phyloP scores from a whole-genome alignment of 495 filamentous ascomycete species.

The Talaromyces trachyspermus region DNA sequence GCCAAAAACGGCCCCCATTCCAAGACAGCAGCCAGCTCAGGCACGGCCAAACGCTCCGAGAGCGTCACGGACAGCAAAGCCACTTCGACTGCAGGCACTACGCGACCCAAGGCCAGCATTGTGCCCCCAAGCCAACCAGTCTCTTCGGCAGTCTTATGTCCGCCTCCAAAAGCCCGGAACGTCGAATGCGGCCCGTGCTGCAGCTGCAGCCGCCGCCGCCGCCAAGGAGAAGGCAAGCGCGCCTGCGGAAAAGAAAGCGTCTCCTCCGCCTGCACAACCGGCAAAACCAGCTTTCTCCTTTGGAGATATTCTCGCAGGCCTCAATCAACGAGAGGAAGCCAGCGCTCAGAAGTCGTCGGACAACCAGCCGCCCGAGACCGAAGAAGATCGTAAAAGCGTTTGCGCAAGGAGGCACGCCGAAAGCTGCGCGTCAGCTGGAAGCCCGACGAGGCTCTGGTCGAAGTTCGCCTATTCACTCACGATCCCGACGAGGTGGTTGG shows the following conservation, averaged over 20 bases:
- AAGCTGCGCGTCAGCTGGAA: constrained; percentile 66
- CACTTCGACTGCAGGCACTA: constrained; percentile 16
- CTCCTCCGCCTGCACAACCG: constrained; percentile 23
- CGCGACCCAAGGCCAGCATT: constrained; percentile 42
- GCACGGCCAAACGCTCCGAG: constrained; percentile 9
- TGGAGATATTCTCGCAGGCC: constrained; percentile 54
- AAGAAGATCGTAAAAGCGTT: constrained; percentile 64
- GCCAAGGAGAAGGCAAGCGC: constrained; percentile 27
- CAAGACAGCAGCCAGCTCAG: constrained; percentile 16
- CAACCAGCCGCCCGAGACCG: constrained; percentile 59
- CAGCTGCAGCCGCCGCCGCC: constrained; percentile 38
- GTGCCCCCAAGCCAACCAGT: constrained; percentile 50
- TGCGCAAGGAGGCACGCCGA: constrained; percentile 72
- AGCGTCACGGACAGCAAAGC: constrained; percentile 23
- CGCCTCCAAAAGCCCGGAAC: constrained; percentile 55
- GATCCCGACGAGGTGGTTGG: constrained; percentile 75
- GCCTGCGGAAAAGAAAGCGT: constrained; percentile 34
- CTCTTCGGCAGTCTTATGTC: constrained; percentile 53
- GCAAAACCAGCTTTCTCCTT: constrained; percentile 46
- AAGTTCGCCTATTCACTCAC: constrained; percentile 67
- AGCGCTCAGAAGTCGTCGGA: constrained; percentile 44
- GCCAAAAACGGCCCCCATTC: constrained; percentile 22
- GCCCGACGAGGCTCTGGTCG: constrained; percentile 60
- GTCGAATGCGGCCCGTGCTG: constrained; percentile 45
- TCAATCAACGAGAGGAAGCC: constrained; percentile 56